Conservation (phyloP, 2,329 filamentous ascomycete species). For the Trichoderma koningiopsis region DNA sequence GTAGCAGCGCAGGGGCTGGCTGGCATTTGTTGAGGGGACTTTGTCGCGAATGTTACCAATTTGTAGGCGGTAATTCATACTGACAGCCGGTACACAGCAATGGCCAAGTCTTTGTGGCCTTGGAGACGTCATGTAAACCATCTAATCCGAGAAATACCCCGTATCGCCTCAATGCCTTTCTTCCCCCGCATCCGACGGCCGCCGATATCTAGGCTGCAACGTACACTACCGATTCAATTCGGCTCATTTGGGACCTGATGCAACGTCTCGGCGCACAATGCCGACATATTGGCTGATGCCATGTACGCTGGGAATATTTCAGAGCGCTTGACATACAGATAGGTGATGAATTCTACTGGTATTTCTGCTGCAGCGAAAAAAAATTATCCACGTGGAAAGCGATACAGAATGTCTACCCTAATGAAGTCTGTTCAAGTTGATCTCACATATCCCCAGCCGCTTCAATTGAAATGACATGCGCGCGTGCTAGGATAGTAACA, state of each 20-base stretch:
- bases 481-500: too few species aligned
- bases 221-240: not conserved
- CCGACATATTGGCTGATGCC: not conserved
- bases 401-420: too few species aligned
- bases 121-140: not conserved
- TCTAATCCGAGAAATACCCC: slow-evolving; percentile 1
- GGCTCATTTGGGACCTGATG: slow-evolving; percentile 1
- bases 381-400: too few species aligned
- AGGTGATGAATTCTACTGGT: too few species aligned
- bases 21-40: not conserved
- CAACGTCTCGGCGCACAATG: slow-evolving; percentile 14
- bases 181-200: not conserved
- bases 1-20: not conserved
- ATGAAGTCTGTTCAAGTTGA: too few species aligned
- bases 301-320: too few species aligned
- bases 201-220: not conserved
- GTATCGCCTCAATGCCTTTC: not conserved
- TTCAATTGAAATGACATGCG: too few species aligned
- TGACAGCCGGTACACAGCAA: too few species aligned
- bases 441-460: too few species aligned
- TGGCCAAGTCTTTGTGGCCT: not conserved
- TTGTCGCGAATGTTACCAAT: not conserved
- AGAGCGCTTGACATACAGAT: too few species aligned
- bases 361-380: too few species aligned
- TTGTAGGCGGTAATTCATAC: too few species aligned